Evolutionary conservation across 371 early-diverging fungal species (phyloP).

Genomic region (Apophysomyces elegans): DNA sequence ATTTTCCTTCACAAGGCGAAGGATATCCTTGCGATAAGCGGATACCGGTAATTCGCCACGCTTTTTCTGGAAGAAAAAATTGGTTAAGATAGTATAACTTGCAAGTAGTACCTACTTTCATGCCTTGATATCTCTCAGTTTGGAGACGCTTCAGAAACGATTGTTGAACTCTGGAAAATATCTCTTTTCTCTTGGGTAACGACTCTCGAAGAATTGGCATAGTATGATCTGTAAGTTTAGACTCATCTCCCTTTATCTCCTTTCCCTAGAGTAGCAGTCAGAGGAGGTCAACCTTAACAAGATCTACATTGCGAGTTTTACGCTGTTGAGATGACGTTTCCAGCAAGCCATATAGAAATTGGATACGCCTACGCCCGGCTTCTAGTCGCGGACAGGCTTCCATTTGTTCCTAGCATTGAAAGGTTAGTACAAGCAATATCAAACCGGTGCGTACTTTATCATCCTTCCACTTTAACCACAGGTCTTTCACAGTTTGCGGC

Average conservation of each 20-base stretch:
- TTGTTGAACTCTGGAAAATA: slow-evolving; percentile 21
- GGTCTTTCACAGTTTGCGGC: slow-evolving; percentile 66
- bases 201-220: neutral
- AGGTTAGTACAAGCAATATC: neutral
- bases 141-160: slow-evolving; percentile 32
- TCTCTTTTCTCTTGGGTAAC: neutral
- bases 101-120: slow-evolving; percentile 29
- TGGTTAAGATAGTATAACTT: neutral
- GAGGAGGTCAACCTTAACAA: neutral
- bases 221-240: too few relatives aligned
- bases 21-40: slow-evolving; percentile 59
- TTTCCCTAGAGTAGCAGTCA: neutral
- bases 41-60: slow-evolving; percentile 67
- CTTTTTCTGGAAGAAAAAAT: slow-evolving; percentile 22
- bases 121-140: slow-evolving; percentile 35
- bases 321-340: slow-evolving; percentile 19
- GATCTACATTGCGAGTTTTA: slow-evolving; percentile 17
- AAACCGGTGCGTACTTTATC: slow-evolving; percentile 38
- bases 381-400: slow-evolving; percentile 30
- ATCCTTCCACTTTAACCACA: slow-evolving; percentile 65
- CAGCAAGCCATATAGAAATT: slow-evolving; percentile 30
- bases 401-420: slow-evolving; percentile 20
- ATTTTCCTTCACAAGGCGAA: slow-evolving; percentile 54
- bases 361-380: slow-evolving; percentile 31
- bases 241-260: neutral